Evolutionary conservation across 768 basidiomycete species (phyloP).

Genomic region (Suillus hirtellus): DNA sequence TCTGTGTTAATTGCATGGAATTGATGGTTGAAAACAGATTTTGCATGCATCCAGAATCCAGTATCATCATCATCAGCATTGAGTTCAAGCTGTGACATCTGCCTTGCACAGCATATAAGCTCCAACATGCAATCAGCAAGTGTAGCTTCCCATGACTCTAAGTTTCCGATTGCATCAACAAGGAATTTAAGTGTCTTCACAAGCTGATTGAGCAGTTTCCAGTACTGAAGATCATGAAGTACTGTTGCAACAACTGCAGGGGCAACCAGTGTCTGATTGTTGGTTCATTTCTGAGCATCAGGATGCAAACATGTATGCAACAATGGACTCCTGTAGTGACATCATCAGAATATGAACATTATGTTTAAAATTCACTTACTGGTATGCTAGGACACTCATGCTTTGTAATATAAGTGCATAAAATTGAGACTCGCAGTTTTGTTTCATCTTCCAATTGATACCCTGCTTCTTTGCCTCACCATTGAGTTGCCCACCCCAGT

Average conservation of each 20-base stretch:
- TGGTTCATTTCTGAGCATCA: no score
- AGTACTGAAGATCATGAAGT: neutral
- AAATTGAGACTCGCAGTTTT: neutral
- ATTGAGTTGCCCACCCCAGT: neutral
- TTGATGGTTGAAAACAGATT: no score
- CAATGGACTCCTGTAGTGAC: no score
- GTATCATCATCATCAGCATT: neutral
- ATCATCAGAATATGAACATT: no score
- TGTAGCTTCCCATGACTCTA: conserved; percentile 24
- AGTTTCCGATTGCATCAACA: conserved; percentile 32
- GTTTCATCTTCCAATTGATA: neutral
- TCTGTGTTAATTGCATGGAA: no score
- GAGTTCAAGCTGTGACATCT: neutral
- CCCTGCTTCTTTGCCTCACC: neutral
- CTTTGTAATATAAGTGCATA: neutral
- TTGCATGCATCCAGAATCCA: no score
- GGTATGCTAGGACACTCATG: neutral
- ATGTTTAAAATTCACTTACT: neutral
- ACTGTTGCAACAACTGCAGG: no score
- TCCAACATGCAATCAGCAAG: conserved; percentile 35
- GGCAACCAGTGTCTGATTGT: no score
- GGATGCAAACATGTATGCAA: no score
- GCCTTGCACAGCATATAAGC: conserved; percentile 15
- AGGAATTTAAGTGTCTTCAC: conserved; percentile 20
- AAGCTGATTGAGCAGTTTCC: neutral